Conservation (phyloP, 176 grass and related monocot genomes). For the Melocanna baccifera region DNA sequence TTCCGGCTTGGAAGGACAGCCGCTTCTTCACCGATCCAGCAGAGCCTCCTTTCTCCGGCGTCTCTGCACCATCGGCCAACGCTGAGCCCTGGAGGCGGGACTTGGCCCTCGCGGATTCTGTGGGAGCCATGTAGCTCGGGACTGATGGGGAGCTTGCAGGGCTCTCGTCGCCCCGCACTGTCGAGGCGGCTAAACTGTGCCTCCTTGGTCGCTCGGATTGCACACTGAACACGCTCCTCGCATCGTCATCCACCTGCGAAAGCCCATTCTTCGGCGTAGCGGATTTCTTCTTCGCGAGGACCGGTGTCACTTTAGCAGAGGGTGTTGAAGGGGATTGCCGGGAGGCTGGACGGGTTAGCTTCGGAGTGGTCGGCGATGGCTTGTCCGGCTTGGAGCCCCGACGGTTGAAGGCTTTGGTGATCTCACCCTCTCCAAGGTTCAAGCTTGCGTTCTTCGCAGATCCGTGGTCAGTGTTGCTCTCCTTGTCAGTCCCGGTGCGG, state of each 20-base stretch:
- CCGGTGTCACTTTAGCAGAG: conserved; percentile 42
- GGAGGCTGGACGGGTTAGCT: conserved; percentile 39
- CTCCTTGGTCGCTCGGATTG: conserved; percentile 72
- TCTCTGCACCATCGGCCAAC: conserved; percentile 42
- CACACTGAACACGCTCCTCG: conserved; percentile 56
- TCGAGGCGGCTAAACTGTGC: conserved; percentile 67
- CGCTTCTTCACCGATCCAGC: conserved; percentile 63
- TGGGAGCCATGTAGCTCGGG: conserved; percentile 88
- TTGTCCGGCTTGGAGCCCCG: conserved; percentile 62
- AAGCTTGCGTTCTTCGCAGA: conserved; percentile 53
- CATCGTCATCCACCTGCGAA: conserved; percentile 52
- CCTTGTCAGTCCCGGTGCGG: conserved; percentile 50
- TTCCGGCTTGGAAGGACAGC: conserved; percentile 69
- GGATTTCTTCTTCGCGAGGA: conserved; percentile 53
- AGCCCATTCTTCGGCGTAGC: conserved; percentile 53
- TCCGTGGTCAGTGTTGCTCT: conserved; percentile 46
- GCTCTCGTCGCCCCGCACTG: conserved; percentile 66
- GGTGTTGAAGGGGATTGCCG: conserved; percentile 56
- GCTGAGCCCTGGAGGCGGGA: conserved; percentile 54
- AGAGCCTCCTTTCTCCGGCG: conserved; percentile 52
- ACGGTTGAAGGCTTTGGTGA: conserved; percentile 78
- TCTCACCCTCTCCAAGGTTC: conserved; percentile 74
- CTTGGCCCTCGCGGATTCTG: conserved; percentile 81
- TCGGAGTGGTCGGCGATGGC: conserved; percentile 50
- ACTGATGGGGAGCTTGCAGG: conserved; percentile 57